phyloP scores from a whole-genome alignment of 805 yeast genomes.

The Saturnispora serradocipensis region DNA sequence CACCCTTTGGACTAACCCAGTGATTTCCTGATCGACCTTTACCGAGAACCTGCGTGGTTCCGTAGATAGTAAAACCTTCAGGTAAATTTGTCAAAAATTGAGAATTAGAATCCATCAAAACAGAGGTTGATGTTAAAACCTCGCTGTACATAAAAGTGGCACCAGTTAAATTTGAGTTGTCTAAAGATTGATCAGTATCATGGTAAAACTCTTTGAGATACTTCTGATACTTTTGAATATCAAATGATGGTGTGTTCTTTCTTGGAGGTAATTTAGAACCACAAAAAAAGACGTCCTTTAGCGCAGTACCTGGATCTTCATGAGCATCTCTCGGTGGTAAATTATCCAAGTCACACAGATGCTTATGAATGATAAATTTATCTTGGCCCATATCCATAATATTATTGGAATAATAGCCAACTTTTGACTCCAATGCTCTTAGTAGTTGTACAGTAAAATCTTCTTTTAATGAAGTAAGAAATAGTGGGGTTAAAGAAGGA shows the following conservation, averaged over 20 bases:
- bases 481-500: constrained; percentile 65
- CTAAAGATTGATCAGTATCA: constrained; percentile 12
- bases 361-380: constrained; percentile 41
- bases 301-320: constrained; percentile 47
- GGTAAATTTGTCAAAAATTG: constrained; percentile 51
- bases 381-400: constrained; percentile 47
- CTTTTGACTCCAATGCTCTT: constrained; percentile 21
- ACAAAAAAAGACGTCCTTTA: constrained; percentile 47
- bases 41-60: constrained; percentile 82
- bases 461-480: constrained; percentile 36
- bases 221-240: constrained; percentile 46
- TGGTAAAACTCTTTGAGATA: constrained; percentile 30
- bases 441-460: constrained; percentile 28
- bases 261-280: constrained; percentile 35
- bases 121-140: constrained; percentile 81
- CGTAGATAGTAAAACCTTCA: constrained; percentile 59
- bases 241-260: constrained; percentile 63
- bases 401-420: constrained; percentile 32
- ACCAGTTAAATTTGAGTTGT: constrained; percentile 40
- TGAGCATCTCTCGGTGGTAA: constrained; percentile 27
- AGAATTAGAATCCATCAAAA: constrained; percentile 67
- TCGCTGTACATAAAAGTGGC: constrained; percentile 67
- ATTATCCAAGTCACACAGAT: constrained; percentile 22
- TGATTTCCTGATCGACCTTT: constrained; percentile 91
- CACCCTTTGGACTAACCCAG: constrained; percentile 95